phyloP scores from a whole-genome alignment of 345 rosid genomes.

The Syzygium aqueum region DNA sequence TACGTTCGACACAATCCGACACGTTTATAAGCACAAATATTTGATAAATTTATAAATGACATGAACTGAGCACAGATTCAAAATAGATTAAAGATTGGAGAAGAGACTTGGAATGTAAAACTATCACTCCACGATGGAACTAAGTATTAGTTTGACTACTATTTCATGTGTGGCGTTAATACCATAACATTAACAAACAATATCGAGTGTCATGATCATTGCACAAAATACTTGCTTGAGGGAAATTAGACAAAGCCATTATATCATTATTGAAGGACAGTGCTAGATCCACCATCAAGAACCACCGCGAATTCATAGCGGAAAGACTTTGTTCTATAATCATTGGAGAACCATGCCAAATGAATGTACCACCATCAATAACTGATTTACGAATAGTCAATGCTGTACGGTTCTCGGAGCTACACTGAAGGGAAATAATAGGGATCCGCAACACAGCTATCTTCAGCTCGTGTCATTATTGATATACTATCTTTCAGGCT shows the following conservation, averaged over 20 bases:
- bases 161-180: neutral
- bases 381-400: neutral
- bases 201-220: neutral
- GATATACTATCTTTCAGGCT: conserved; percentile 10
- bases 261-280: neutral
- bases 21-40: too few relatives aligned
- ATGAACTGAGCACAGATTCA: neutral
- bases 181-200: neutral
- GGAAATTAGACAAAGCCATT: neutral
- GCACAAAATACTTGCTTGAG: neutral
- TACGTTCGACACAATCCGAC: neutral
- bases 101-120: neutral
- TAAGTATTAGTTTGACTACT: neutral
- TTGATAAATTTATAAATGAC: neutral
- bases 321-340: neutral
- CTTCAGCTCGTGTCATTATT: conserved; percentile 32
- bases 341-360: neutral
- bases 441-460: conserved; percentile 29
- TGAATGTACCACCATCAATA: neutral
- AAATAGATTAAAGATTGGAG: neutral
- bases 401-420: neutral
- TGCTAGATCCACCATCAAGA: neutral
- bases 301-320: neutral
- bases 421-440: neutral
- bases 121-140: neutral